A percentile compares a stretch with the other conserved stretches of the same genome.
These are phyloP conservation scores for Vitis hybrid DNA, from an alignment of 177 flowering plant genomes.

Conservation along the genomic window DNA sequence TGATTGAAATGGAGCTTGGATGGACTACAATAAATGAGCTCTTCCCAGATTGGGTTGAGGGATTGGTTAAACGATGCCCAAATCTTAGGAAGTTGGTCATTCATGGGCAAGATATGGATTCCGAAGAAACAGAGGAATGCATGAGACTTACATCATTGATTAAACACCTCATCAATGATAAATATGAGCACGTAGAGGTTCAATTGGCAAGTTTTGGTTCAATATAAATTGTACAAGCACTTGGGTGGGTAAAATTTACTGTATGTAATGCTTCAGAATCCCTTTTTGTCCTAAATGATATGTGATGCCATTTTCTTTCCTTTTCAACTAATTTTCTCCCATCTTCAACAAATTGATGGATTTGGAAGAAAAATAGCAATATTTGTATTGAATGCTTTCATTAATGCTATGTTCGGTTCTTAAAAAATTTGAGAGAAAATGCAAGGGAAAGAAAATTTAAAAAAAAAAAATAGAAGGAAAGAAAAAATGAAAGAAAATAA, in stretches of 20 bases:
- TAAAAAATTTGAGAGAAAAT: no score
- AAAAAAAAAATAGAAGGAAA: no score
- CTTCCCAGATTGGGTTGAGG: slow-evolving; percentile 71
- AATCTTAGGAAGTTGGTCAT: slow-evolving; percentile 74
- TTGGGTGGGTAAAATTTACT: slow-evolving; percentile 14
- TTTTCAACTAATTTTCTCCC: no score
- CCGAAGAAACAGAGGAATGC: slow-evolving; percentile 72
- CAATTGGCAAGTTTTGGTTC: slow-evolving; percentile 51
- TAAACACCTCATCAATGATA: slow-evolving; percentile 76
- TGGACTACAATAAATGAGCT: slow-evolving; percentile 69
- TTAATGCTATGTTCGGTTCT: no score
- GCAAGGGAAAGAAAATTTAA: no score
- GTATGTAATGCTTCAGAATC: slow-evolving; percentile 14
- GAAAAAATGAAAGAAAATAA: no score
- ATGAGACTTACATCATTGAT: slow-evolving; percentile 71
- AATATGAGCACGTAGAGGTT: slow-evolving; percentile 68
- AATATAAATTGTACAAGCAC: slow-evolving; percentile 17
- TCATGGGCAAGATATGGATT: slow-evolving; percentile 57
- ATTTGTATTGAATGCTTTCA: no score
- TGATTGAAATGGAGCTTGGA: slow-evolving; percentile 72
- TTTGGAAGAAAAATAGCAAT: no score
- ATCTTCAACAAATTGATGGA: no score
- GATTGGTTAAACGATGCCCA: slow-evolving; percentile 71
- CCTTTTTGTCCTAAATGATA: slow-evolving; percentile 9
- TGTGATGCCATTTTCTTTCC: no score